Conservation (phyloP, 805 yeast species). For the Kluyveromyces lactis region DNA sequence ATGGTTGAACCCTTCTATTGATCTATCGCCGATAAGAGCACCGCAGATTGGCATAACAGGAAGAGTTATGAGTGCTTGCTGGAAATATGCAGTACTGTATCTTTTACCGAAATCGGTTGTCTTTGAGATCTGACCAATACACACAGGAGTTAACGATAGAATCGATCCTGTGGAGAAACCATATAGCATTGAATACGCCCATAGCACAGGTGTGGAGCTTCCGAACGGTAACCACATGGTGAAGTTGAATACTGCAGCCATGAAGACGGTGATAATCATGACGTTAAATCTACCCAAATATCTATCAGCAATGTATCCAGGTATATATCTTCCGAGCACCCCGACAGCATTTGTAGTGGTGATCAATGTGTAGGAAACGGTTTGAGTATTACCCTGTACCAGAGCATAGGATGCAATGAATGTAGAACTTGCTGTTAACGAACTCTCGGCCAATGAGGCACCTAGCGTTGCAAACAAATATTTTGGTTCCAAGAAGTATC, state of each 20-base stretch:
- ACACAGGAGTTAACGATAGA: slow-evolving; percentile 49
- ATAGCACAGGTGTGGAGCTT: slow-evolving; percentile 27
- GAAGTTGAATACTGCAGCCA: slow-evolving; percentile 31
- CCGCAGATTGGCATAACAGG: slow-evolving; percentile 45
- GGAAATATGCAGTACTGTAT: slow-evolving; percentile 48
- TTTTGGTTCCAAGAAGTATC: slow-evolving; percentile 35
- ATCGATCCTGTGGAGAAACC: slow-evolving; percentile 53
- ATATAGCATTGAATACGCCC: slow-evolving; percentile 40
- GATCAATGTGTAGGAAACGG: slow-evolving; percentile 38
- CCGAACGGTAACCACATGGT: slow-evolving; percentile 39
- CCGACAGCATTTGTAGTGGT: slow-evolving; percentile 42
- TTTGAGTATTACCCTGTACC: slow-evolving; percentile 37
- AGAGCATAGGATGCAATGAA: slow-evolving; percentile 47
- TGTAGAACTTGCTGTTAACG: slow-evolving; percentile 40
- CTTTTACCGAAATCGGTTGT: slow-evolving; percentile 47
- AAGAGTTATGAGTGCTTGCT: slow-evolving; percentile 44
- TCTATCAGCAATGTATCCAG: slow-evolving; percentile 38
- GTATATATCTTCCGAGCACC: slow-evolving; percentile 36
- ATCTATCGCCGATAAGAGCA: slow-evolving; percentile 34
- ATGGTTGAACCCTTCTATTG: slow-evolving; percentile 30
- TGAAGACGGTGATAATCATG: slow-evolving; percentile 30
- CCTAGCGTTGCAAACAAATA: slow-evolving; percentile 37
- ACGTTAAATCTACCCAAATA: slow-evolving; percentile 46
- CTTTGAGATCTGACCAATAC: slow-evolving; percentile 50
- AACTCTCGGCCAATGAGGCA: slow-evolving; percentile 38